Conservation (phyloP, 306 rosid genomes). For the Canavalia ensiformis region DNA sequence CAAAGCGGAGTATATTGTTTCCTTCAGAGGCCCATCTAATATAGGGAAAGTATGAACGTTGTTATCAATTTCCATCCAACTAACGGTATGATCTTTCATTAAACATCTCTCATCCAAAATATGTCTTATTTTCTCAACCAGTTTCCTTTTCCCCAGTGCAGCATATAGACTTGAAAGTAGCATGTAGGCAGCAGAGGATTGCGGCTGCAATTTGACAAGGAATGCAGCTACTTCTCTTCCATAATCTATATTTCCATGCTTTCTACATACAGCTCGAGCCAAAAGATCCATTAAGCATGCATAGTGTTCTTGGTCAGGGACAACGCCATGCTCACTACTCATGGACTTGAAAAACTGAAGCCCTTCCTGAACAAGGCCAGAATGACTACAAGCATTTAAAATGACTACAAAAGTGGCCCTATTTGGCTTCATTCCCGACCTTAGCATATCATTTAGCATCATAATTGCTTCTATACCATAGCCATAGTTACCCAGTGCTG, state of each 20-base stretch:
- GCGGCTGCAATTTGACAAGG: slow-evolving; percentile 70
- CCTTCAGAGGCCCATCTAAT: slow-evolving; percentile 66
- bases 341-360: slow-evolving; percentile 70
- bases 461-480: slow-evolving; percentile 63
- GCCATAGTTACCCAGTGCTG: slow-evolving; percentile 75
- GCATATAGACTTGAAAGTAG: slow-evolving; percentile 75
- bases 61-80: slow-evolving; percentile 71
- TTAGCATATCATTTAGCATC: slow-evolving; percentile 65
- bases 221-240: slow-evolving; percentile 71
- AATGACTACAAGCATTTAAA: slow-evolving; percentile 81
- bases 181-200: slow-evolving; percentile 61
- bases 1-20: slow-evolving; percentile 64
- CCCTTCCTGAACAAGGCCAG: slow-evolving; percentile 82
- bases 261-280: slow-evolving; percentile 68
- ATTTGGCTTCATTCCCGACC: slow-evolving; percentile 71
- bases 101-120: slow-evolving; percentile 66
- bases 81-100: slow-evolving; percentile 59
- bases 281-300: slow-evolving; percentile 79
- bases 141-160: slow-evolving; percentile 69
- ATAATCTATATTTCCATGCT: slow-evolving; percentile 59
- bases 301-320: slow-evolving; percentile 84
- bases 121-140: slow-evolving; percentile 63
- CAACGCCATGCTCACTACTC: slow-evolving; percentile 57
- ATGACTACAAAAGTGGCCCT: slow-evolving; percentile 66
- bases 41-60: slow-evolving; percentile 65